Evolutionary conservation across 768 basidiomycete genomes (phyloP).

Genomic region (Phylloporus scabripes): DNA sequence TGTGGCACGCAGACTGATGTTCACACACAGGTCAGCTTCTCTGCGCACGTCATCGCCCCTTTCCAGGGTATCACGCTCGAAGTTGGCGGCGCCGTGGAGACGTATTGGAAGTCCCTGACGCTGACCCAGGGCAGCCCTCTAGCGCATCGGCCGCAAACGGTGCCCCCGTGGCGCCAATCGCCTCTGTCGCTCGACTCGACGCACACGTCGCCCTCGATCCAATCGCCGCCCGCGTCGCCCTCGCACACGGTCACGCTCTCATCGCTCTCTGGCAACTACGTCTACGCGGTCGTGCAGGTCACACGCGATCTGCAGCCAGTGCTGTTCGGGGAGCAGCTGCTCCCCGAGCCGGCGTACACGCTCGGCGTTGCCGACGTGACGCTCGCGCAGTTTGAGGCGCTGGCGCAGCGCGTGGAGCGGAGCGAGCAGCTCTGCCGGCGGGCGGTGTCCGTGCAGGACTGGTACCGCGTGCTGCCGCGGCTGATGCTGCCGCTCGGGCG

Average conservation of each 20-base stretch:
- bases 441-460: slow-evolving; percentile 34
- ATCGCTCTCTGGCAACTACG: slow-evolving; percentile 84
- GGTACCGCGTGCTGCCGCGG: slow-evolving; percentile 41
- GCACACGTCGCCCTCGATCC: slow-evolving; percentile 68
- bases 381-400: slow-evolving; percentile 65
- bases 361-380: slow-evolving; percentile 83
- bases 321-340: slow-evolving; percentile 64
- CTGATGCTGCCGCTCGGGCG: slow-evolving; percentile 70
- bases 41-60: slow-evolving; percentile 77
- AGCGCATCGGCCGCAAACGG: slow-evolving; percentile 32
- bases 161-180: slow-evolving; percentile 32
- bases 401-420: slow-evolving; percentile 52
- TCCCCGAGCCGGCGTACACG: slow-evolving; percentile 71
- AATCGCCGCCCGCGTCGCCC: slow-evolving; percentile 42
- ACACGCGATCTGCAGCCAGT: slow-evolving; percentile 92
- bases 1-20: slow-evolving; percentile 2
- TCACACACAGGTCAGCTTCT: slow-evolving; percentile 69
- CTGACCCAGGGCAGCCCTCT: slow-evolving; percentile 25
- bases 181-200: slow-evolving; percentile 44
- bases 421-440: slow-evolving; percentile 32
- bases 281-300: slow-evolving; percentile 84
- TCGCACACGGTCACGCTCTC: slow-evolving; percentile 73
- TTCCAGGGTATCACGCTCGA: slow-evolving; percentile 91
- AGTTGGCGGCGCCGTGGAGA: slow-evolving; percentile 92
- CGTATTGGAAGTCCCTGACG: slow-evolving; percentile 90